Conservation (phyloP, 495 filamentous ascomycete genomes). For the Physcia stellaris region DNA sequence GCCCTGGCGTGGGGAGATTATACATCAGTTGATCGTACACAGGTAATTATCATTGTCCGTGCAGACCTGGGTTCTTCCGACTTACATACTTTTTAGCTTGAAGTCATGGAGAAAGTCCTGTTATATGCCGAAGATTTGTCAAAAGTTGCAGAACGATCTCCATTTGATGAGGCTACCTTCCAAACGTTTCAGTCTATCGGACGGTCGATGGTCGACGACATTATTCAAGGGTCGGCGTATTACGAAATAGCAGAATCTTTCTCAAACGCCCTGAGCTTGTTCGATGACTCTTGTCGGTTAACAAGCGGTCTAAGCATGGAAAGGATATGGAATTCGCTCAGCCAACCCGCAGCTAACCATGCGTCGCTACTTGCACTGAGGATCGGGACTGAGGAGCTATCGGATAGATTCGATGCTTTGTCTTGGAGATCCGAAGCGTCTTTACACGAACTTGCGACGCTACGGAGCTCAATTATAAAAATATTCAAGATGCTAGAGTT, state of each 20-base stretch:
- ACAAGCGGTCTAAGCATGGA: slow-evolving; percentile 77
- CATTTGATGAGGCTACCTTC: slow-evolving; percentile 40
- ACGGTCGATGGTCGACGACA: slow-evolving; percentile 17
- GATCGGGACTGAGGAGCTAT: slow-evolving; percentile 51
- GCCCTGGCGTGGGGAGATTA: neutral
- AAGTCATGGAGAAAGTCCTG: no score
- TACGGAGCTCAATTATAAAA: slow-evolving; percentile 26
- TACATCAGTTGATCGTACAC: no score
- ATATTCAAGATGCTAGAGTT: slow-evolving; percentile 1
- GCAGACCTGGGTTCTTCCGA: no score
- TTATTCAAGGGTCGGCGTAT: slow-evolving; percentile 14
- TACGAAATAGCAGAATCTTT: slow-evolving; percentile 23
- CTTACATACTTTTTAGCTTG: no score
- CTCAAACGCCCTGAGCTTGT: slow-evolving; percentile 27
- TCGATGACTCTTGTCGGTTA: slow-evolving; percentile 41
- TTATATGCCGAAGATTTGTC: no score
- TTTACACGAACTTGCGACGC: slow-evolving; percentile 23
- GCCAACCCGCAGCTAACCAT: slow-evolving; percentile 47
- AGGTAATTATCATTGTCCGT: no score
- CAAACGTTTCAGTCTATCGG: slow-evolving; percentile 40
- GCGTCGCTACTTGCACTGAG: slow-evolving; percentile 36
- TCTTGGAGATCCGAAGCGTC: slow-evolving; percentile 30
- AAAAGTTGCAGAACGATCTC: no score
- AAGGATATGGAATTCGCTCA: slow-evolving; percentile 58
- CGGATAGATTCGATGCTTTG: slow-evolving; percentile 55